Base-by-base conservation (phyloP, 139 green algal species). In the Chlamydomonas sp. region DNA sequence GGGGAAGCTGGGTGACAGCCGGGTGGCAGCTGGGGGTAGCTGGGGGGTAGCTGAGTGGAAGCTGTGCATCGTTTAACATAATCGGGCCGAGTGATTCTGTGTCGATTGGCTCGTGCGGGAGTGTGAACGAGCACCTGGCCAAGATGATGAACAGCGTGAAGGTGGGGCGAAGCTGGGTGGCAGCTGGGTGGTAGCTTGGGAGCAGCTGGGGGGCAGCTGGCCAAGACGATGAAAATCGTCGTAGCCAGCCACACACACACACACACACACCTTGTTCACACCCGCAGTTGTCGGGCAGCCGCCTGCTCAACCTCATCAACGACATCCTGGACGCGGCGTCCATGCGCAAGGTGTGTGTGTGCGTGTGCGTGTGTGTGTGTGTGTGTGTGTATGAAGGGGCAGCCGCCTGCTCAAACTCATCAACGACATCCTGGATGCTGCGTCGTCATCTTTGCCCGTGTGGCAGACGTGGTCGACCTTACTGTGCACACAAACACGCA, bases 261-360 rank as follows among this genome's bases (percentile, higher is more conserved):
- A n/a, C n/a, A n/a, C n/a, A n/a, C n/a, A n/a, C n/a, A n/a, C n/a
- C n/a, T n/a, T n/a, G n/a, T n/a, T n/a, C n/a, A n/a, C n/a, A n/a
- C n/a, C n/a, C n/a, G n/a, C n/a, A 61, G 1, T 48, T 69, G 28
- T 70, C 48, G 8, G 79, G 79, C 20, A 58, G 73, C 5, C 75
- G 79, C 0, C 70, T 85, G 62, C 73, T 82, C 43, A 81, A 80
- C 58, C 66, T 85, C 1, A 77, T 85, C 59, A 82, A 85, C 67
- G 76, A 85, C 67, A 82, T 85, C 39, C 70, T 85, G 66, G 75
- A 85, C 30, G 62, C 62, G 34, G 62, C 74, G 1, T 67, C 68
- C 35, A 66, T 67, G 57, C n/a, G n/a, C n/a, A n/a, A 58, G 8
- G 39, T 50, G 39, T n/a, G n/a, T n/a, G n/a, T n/a, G n/a, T n/a